Percentiles rank a stretch among this genome's conserved stretches.
phyloP scores from a whole-genome alignment of 768 basidiomycete genomes.

The Asterophora lycoperdoides region DNA sequence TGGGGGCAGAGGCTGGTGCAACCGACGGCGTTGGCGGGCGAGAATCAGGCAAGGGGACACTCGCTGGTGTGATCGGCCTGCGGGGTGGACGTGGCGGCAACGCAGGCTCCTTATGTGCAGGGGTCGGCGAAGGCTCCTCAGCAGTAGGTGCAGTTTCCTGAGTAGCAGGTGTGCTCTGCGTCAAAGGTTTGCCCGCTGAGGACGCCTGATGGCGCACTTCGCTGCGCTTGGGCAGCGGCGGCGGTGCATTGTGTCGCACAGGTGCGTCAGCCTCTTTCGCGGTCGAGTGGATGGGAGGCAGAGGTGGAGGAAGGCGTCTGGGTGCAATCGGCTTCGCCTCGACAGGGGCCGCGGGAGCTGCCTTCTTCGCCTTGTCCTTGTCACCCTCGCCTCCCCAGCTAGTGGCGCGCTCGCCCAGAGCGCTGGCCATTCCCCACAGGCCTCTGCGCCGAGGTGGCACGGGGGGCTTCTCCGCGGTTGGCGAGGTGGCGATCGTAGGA shows the following conservation, averaged over 20 bases:
- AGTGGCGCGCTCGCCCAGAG: slow-evolving; percentile 52
- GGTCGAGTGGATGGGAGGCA: slow-evolving; percentile 21
- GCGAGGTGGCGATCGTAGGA: slow-evolving; percentile 20
- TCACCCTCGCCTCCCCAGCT: slow-evolving; percentile 48
- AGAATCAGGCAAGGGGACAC: slow-evolving; percentile 40
- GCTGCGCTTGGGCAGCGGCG: slow-evolving; percentile 50
- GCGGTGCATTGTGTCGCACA: slow-evolving; percentile 28
- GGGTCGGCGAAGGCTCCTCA: not conserved
- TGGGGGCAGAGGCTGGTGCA: not conserved
- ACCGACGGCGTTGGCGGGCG: slow-evolving; percentile 33
- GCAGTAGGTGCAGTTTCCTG: not conserved
- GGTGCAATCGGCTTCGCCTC: slow-evolving; percentile 17
- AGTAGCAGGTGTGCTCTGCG: slow-evolving; percentile 1
- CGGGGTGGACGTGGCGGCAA: slow-evolving; percentile 17
- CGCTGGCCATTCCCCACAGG: slow-evolving; percentile 66
- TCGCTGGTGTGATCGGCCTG: slow-evolving; percentile 29
- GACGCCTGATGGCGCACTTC: slow-evolving; percentile 28
- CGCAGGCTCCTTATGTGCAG: slow-evolving; percentile 6
- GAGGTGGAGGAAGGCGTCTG: slow-evolving; percentile 30
- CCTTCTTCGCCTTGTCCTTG: slow-evolving; percentile 31
- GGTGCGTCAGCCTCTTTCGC: slow-evolving; percentile 21
- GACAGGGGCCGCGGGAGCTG: slow-evolving; percentile 10
- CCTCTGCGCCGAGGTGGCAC: slow-evolving; percentile 60
- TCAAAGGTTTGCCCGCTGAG: slow-evolving; percentile 11
- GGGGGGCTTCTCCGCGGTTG: slow-evolving; percentile 45